Evolutionary conservation across 768 basidiomycete genomes (phyloP).

Genomic region (Sporobolomyces phaffii): DNA sequence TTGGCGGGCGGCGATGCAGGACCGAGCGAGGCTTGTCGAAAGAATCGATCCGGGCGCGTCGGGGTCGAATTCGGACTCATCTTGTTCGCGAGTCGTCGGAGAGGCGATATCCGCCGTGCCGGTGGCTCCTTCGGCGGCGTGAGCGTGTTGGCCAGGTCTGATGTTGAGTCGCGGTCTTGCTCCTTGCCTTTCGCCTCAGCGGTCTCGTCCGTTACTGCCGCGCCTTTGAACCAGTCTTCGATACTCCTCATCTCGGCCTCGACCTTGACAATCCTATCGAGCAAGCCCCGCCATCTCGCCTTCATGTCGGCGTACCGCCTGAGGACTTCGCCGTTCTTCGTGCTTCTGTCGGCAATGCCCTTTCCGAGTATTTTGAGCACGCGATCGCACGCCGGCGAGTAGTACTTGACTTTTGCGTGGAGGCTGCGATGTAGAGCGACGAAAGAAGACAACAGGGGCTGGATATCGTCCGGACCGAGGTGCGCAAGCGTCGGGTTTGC

Average conservation of each 20-base stretch:
- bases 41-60: conserved; percentile 2
- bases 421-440: conserved; percentile 33
- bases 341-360: conserved; percentile 83
- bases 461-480: conserved; percentile 84
- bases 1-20: not conserved
- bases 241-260: conserved; percentile 63
- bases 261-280: conserved; percentile 70
- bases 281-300: conserved; percentile 72
- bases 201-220: not conserved
- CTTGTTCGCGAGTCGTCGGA: conserved; percentile 30
- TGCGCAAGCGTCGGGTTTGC: conserved; percentile 44
- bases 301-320: conserved; percentile 83
- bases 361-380: conserved; percentile 90
- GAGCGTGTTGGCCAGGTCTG: conserved; percentile 4
- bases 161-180: not conserved
- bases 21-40: not conserved
- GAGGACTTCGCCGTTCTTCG: conserved; percentile 92
- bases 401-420: conserved; percentile 58
- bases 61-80: conserved; percentile 10
- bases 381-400: conserved; percentile 86
- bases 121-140: conserved; percentile 10
- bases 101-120: conserved; percentile 13
- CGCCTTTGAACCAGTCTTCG: conserved; percentile 23
- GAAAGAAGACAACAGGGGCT: conserved; percentile 41
- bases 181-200: not conserved